These are phyloP conservation scores for Immersiella caudata DNA, from an alignment of 495 filamentous ascomycete genomes.

Conservation along the genomic window DNA sequence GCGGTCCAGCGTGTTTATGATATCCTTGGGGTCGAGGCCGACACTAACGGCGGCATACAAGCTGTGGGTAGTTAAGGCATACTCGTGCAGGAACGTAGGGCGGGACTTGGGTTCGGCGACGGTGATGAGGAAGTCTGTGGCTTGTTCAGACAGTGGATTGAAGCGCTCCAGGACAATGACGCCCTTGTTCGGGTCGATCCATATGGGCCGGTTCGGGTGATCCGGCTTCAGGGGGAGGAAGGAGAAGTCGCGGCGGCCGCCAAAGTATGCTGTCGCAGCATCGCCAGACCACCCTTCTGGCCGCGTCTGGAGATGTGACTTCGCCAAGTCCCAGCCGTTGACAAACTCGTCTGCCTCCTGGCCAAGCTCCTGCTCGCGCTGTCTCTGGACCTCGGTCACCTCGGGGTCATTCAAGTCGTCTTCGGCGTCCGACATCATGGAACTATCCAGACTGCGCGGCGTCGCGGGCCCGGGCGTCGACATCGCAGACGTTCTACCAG, in stretches of 20 bases:
- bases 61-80: conserved; percentile 86
- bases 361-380: conserved; percentile 58
- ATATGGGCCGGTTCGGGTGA: conserved; percentile 84
- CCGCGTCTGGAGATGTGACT: conserved; percentile 49
- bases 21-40: conserved; percentile 82
- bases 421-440: conserved; percentile 44
- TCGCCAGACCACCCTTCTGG: conserved; percentile 38
- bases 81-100: conserved; percentile 88
- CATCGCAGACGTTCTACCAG: conserved; percentile 62
- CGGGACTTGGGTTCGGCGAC: conserved; percentile 92
- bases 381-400: conserved; percentile 59
- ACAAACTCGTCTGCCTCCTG: conserved; percentile 67
- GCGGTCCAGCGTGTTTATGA: conserved; percentile 82
- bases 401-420: conserved; percentile 68
- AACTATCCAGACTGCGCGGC: conserved; percentile 67
- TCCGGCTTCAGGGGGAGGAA: conserved; percentile 81
- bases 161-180: conserved; percentile 96
- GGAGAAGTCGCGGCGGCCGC: conserved; percentile 68
- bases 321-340: conserved; percentile 44
- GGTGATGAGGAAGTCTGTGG: conserved; percentile 92
- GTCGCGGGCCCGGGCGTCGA: conserved; percentile 70
- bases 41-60: conserved; percentile 94
- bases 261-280: conserved; percentile 52
- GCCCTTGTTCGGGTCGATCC: conserved; percentile 83
- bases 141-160: conserved; percentile 78